Percentiles rank a stretch among this genome's conserved stretches.
phyloP scores from a whole-genome alignment of 2,329 filamentous ascomycete species.

The Aspergillus fructus region DNA sequence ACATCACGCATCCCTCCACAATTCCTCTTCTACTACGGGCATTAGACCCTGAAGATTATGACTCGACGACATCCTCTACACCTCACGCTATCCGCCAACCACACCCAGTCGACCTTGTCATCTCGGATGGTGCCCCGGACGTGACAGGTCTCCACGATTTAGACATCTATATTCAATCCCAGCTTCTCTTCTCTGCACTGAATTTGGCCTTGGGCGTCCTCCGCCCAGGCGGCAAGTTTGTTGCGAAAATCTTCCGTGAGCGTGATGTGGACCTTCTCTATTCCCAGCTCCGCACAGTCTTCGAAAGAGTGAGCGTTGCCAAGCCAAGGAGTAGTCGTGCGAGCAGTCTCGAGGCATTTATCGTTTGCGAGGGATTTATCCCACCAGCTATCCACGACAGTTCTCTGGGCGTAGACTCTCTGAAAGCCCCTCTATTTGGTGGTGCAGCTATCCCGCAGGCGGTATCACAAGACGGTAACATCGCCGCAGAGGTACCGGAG shows the following conservation, averaged over 20 bases:
- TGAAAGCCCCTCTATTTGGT: constrained; percentile 42
- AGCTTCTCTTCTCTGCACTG: constrained; percentile 89
- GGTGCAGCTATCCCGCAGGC: constrained; percentile 33
- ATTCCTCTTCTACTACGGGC: constrained; percentile 84
- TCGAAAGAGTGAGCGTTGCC: constrained; percentile 81
- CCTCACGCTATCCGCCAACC: constrained; percentile 54
- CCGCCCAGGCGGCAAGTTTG: constrained; percentile 89
- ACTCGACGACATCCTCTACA: constrained; percentile 34
- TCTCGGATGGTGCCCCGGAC: constrained; percentile 93
- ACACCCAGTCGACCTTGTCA: constrained; percentile 84
- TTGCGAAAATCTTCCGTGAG: constrained; percentile 95
- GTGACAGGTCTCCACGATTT: constrained; percentile 96
- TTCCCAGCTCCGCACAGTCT: constrained; percentile 89
- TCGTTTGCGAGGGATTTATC: constrained; percentile 91
- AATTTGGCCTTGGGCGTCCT: constrained; percentile 92
- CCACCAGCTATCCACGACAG: constrained; percentile 56
- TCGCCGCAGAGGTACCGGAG: constrained; percentile 36
- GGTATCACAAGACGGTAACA: constrained; percentile 30
- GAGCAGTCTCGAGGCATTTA: constrained; percentile 94
- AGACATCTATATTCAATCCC: constrained; percentile 96
- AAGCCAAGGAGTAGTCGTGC: constrained; percentile 94
- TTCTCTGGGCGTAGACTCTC: constrained; percentile 42
- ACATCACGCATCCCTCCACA: constrained; percentile 96
- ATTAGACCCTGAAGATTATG: constrained; percentile 70
- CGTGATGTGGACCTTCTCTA: constrained; percentile 95